Base-by-base conservation (phyloP, 345 rosid genomes). In the Theobroma cacao region DNA sequence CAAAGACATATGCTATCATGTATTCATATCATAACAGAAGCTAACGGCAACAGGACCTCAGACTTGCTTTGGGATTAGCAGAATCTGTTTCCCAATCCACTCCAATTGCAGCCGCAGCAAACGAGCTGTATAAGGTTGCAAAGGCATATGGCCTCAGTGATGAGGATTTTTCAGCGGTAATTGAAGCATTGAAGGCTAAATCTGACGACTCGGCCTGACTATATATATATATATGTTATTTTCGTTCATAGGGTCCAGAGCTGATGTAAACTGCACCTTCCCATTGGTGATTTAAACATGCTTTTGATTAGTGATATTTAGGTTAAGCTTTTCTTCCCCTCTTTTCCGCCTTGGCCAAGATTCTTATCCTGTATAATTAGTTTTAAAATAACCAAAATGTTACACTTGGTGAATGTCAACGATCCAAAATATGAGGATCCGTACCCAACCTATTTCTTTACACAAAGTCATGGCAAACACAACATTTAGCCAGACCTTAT, bases 81-180 rank as follows among this genome's bases (percentile, higher is more conserved):
- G 98, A 95, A 85, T 88, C 94, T 0, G 97, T 93, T 77, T 93
- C 95, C 26, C 97, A 93, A 76, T 88, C 94, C 33, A 95, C 93
- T 15, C 98, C 98, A 0, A 83, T 95, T 64, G 97, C 95, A 78
- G 98, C 98, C 1, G 98, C 98, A 14, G 91, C 97, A 12, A 93
- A 93, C 77, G 98, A 95, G 83, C 84, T 92, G 4, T 95, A 93
- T 76, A 92, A 93, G 83, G 94, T 91, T 26, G 98, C 98, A 24
- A 93, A 93, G 81, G 86, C 92, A 69, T 87, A 86, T 26, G 98
- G 98, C 15, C 87, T 93, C 62, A 85, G 95, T 40, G 97, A 93
- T 65, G 84, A 87, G n/a, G 98, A 95, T 61, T 95, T 93, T 85
- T 93, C 98, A 18, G 98, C 97, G 0, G 97, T 95, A 52, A 92